Percentiles rank a stretch among this genome's conserved stretches.
Evolutionary conservation across 352 stramenopile species (phyloP).

Genomic region (Globisporangium polare): DNA sequence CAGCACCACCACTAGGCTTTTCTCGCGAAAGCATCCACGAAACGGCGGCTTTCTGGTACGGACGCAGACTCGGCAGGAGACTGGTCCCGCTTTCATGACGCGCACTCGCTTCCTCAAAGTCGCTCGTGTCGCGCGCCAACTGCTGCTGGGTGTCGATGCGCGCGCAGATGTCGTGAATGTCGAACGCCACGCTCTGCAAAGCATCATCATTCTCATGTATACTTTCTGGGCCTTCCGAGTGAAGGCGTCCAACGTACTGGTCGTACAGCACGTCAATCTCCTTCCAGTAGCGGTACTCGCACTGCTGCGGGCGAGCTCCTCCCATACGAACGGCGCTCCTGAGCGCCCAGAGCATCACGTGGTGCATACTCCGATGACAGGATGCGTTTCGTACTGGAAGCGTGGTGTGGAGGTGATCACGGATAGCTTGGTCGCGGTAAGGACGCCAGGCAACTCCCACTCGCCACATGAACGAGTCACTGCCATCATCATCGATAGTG

Average conservation of each 20-base stretch:
- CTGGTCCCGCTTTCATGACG: constrained; percentile 4
- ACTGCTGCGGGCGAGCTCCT: constrained; percentile 10
- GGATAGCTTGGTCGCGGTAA: constrained; percentile 19
- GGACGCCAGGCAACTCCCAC: constrained; percentile 33
- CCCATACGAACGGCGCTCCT: constrained; percentile 15
- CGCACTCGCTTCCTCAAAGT: constrained; percentile 17
- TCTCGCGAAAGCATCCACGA: constrained; percentile 94
- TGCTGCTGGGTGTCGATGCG: constrained; percentile 40
- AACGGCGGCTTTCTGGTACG: constrained; percentile 96
- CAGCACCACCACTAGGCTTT: constrained; percentile 13
- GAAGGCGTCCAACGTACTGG: constrained; percentile 14
- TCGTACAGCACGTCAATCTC: constrained; percentile 54
- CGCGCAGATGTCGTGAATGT: constrained; percentile 57
- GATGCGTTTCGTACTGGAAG: constrained; percentile 11
- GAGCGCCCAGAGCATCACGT: constrained; percentile 62
- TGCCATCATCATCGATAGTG: not conserved
- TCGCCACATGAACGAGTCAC: constrained; percentile 19
- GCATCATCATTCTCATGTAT: not conserved
- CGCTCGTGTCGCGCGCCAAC: constrained; percentile 26
- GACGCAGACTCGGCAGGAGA: constrained; percentile 87
- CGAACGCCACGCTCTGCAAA: constrained; percentile 22
- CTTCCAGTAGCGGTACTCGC: constrained; percentile 40
- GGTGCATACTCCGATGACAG: constrained; percentile 27
- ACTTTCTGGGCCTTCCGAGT: not conserved
- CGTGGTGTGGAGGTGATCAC: not conserved